phyloP scores from a whole-genome alignment of 192 early-diverging fungal species.

The Diversispora epigaea region DNA sequence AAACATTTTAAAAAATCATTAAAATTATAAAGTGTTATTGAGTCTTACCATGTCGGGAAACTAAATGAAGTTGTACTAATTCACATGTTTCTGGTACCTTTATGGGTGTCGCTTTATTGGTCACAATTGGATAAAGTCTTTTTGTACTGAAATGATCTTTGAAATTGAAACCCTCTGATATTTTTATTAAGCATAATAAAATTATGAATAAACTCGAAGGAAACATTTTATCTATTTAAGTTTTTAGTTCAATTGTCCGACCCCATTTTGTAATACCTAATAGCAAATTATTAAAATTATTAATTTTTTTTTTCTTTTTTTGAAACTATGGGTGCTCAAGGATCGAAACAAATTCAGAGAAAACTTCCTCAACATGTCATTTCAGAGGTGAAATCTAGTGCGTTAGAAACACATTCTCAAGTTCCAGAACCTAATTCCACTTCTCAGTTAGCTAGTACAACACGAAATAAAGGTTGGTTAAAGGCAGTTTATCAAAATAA shows the following conservation, averaged over 20 bases:
- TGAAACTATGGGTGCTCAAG: neutral
- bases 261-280: neutral
- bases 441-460: neutral
- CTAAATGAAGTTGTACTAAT: conserved; percentile 8
- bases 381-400: conserved; percentile 16
- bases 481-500: neutral
- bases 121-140: neutral
- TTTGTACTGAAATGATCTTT: conserved; percentile 8
- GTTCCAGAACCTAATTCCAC: neutral
- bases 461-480: neutral
- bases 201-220: too few species aligned
- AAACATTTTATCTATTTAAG: too few species aligned
- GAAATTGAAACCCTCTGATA: neutral
- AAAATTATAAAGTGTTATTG: neutral
- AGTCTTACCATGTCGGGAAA: conserved; percentile 24
- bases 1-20: neutral
- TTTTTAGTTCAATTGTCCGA: too few species aligned
- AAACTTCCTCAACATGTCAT: conserved; percentile 3
- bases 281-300: neutral
- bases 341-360: conserved; percentile 4
- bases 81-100: neutral
- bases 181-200: too few species aligned
- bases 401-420: neutral
- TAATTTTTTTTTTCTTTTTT: neutral
- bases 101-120: neutral